Evolutionary conservation across 768 basidiomycete genomes (phyloP).

Genomic region (Pisolithus orientalis): DNA sequence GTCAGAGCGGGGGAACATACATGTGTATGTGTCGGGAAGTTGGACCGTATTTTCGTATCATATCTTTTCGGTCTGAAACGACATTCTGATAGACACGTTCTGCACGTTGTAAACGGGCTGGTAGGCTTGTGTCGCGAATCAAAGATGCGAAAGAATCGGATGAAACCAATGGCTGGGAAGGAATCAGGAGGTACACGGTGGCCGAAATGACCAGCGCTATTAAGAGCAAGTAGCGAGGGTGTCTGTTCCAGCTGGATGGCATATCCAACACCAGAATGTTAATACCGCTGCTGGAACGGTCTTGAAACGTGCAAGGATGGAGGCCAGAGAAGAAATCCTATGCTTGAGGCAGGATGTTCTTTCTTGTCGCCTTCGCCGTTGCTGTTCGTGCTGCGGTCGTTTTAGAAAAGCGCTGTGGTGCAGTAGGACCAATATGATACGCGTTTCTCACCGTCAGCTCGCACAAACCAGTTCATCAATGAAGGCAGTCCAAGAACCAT

Average conservation of each 20-base stretch:
- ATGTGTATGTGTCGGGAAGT: slow-evolving; percentile 39
- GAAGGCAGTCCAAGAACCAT: no score
- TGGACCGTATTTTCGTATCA: slow-evolving; percentile 53
- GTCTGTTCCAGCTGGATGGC: slow-evolving; percentile 33
- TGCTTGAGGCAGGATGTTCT: no score
- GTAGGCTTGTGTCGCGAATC: slow-evolving; percentile 30
- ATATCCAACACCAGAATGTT: slow-evolving; percentile 8
- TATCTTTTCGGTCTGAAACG: slow-evolving; percentile 34
- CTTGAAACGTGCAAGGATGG: no score
- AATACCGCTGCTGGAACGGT: background rate
- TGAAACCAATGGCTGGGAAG: slow-evolving; percentile 25
- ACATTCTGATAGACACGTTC: slow-evolving; percentile 41
- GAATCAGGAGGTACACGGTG: slow-evolving; percentile 43
- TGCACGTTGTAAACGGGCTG: slow-evolving; percentile 35
- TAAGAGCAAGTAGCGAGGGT: slow-evolving; percentile 48
- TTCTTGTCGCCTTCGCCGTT: no score
- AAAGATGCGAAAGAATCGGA: slow-evolving; percentile 16
- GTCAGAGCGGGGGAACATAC: slow-evolving; percentile 26
- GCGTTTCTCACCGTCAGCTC: no score
- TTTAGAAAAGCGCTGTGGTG: no score
- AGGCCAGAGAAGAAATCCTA: no score
- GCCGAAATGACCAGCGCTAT: slow-evolving; percentile 35
- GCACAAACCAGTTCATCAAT: no score
- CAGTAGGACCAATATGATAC: no score
- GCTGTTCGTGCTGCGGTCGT: no score